Evolutionary conservation across 2,329 filamentous ascomycete genomes (phyloP), one percentile per base, ranked within the genome.

Genomic region (Dissoconium aciculare): DNA sequence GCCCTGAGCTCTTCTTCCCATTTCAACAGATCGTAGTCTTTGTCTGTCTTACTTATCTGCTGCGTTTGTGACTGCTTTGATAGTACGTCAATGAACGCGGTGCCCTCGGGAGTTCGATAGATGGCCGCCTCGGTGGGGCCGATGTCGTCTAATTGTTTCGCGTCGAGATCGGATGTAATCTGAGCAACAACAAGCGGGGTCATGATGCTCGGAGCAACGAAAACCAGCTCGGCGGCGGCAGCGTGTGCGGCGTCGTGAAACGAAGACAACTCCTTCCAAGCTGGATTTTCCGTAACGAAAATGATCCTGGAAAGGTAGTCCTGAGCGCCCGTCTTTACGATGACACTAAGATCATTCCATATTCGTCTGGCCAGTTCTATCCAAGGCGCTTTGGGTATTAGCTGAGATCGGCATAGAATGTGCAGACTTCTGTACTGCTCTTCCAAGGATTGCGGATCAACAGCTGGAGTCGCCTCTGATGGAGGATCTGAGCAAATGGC

Each of bases 1-100:
- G 73, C 68, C 34, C 85, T 69, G 5, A 98, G 66, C 41, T 98
- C 89, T 52, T 87, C 79, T 56, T 98, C 89, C 89, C 91, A 98
- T 56, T 93, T 94, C 24, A 94, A 58, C 1, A 83, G 91, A 45
- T 98, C 83, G 46, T 94, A 93, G 52, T 95, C 89, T 53, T 92
- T 94, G 28, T 73, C 77, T 47, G 83, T 93, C 59, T 93, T 95
- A 57, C 84, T 78, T 3, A 83, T 74, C 2, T 78, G 60, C 21
- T 66, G 62, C 37, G 71, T 71, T 35, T 73, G 71, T 1, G 74
- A 63, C 52, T 92, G 92, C 51, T 82, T 85, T 17, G 78, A 81
- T 4, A 98, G 66, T 0, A 95, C 81, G 55, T 98, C 89, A 12
- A 98, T 67, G 45, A 92, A 95, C 10, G 76, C 69, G 2, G 78